These are phyloP conservation scores for Amylostereum areolatum DNA, from an alignment of 1,284 basidiomycete genomes.

Conservation along the genomic window DNA sequence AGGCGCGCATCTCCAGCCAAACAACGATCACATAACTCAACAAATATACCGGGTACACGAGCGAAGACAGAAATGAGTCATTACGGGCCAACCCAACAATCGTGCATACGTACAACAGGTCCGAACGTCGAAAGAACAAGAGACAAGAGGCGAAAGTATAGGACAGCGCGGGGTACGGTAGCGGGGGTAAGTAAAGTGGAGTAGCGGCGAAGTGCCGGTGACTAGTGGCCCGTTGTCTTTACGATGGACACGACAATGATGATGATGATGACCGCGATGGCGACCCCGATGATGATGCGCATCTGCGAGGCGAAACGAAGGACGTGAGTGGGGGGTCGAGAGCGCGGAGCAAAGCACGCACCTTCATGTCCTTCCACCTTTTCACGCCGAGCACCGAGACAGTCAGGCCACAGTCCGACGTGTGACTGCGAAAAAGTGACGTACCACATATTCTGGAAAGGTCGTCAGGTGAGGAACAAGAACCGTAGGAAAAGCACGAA, in stretches of 20 bases:
- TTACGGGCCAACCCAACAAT: too few relatives aligned
- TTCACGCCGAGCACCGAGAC: constrained; percentile 3
- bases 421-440: constrained; percentile 21
- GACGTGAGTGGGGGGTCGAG: neutral
- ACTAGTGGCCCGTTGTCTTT: constrained; percentile 60
- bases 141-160: too few relatives aligned
- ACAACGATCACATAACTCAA: too few relatives aligned
- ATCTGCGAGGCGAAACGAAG: constrained; percentile 44
- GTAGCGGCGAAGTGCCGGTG: neutral
- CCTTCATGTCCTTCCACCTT: constrained; percentile 99
- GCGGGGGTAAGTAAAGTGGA: constrained; percentile 8
- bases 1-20: too few relatives aligned
- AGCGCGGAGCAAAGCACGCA: constrained; percentile 22
- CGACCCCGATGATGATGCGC: constrained; percentile 86
- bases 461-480: neutral
- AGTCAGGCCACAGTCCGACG: constrained; percentile 11
- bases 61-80: too few relatives aligned
- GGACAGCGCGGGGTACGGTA: neutral
- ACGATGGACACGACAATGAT: constrained; percentile 93
- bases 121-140: too few relatives aligned
- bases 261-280: constrained; percentile 82
- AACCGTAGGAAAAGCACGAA: neutral
- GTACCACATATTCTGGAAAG: constrained; percentile 76
- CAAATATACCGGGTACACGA: too few relatives aligned
- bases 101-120: constrained; percentile 8